Evolutionary conservation across 2,329 filamentous ascomycete genomes (phyloP).

Genomic region (Cladosporium phlei): DNA sequence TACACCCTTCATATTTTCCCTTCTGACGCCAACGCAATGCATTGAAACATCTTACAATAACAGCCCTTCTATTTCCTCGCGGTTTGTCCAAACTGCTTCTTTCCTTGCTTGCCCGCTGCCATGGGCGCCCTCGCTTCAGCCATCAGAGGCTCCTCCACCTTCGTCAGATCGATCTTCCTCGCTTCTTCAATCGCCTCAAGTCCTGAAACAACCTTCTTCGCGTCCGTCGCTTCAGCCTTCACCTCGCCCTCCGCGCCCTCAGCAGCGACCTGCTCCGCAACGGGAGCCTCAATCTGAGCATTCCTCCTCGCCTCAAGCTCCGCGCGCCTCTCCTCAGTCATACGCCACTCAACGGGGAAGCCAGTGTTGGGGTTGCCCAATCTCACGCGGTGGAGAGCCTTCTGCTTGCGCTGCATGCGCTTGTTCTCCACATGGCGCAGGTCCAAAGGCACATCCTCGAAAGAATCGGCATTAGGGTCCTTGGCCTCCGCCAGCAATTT

Average conservation of each 20-base stretch:
- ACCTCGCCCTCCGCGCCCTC: conserved; percentile 2
- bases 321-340: conserved; percentile 64
- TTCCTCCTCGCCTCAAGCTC: conserved; percentile 61
- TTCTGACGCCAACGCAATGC: neutral
- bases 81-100: conserved; percentile 26
- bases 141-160: conserved; percentile 29
- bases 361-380: conserved; percentile 58
- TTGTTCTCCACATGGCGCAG: conserved; percentile 59
- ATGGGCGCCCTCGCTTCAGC: conserved; percentile 26
- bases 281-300: conserved; percentile 36
- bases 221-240: neutral
- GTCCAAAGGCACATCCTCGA: conserved; percentile 85
- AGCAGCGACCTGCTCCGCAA: conserved; percentile 22
- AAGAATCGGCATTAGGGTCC: conserved; percentile 69
- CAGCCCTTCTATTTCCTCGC: neutral
- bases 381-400: conserved; percentile 8
- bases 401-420: conserved; percentile 14
- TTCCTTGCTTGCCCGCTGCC: conserved; percentile 28
- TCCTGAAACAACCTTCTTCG: conserved; percentile 20
- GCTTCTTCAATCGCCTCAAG: conserved; percentile 26
- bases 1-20: neutral
- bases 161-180: conserved; percentile 21
- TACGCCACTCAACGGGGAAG: conserved; percentile 78
- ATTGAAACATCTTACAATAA: conserved; percentile 1
- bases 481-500: conserved; percentile 67